A percentile compares a stretch with the other conserved stretches of the same genome.
Evolutionary conservation across 2,329 filamentous ascomycete genomes (phyloP).

Genomic region (Xylariaceae sp.): DNA sequence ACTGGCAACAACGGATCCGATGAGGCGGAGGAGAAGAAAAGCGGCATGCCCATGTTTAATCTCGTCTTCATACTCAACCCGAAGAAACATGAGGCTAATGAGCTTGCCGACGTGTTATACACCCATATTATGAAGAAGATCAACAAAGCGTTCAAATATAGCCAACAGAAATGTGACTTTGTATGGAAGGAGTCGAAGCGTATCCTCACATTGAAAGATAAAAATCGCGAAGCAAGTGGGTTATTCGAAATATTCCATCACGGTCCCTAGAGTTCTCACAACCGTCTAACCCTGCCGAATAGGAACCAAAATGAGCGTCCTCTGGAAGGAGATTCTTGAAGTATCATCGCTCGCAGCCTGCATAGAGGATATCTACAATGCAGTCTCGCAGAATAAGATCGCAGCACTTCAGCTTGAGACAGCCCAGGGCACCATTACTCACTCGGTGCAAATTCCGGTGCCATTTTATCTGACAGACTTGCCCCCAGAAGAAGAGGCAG

Average conservation of each 20-base stretch:
- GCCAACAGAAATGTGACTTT: slow-evolving; percentile 84
- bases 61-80: slow-evolving; percentile 88
- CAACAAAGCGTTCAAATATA: slow-evolving; percentile 87
- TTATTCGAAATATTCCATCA: slow-evolving; percentile 6
- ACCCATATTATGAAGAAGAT: slow-evolving; percentile 87
- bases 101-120: slow-evolving; percentile 73
- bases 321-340: slow-evolving; percentile 69
- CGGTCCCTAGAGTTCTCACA: slow-evolving; percentile 1
- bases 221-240: slow-evolving; percentile 60
- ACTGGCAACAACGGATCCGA: slow-evolving; percentile 14
- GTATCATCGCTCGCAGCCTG: slow-evolving; percentile 76
- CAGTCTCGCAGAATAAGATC: slow-evolving; percentile 80
- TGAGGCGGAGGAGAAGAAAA: slow-evolving; percentile 57
- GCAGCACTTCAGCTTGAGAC: slow-evolving; percentile 76
- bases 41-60: slow-evolving; percentile 94
- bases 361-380: slow-evolving; percentile 76
- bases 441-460: slow-evolving; percentile 62
- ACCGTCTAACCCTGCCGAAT: slow-evolving; percentile 14
- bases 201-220: slow-evolving; percentile 77
- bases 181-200: slow-evolving; percentile 87
- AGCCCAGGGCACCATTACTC: slow-evolving; percentile 52
- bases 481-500: slow-evolving; percentile 59
- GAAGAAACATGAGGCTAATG: slow-evolving; percentile 70
- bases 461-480: slow-evolving; percentile 70
- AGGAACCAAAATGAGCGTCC: slow-evolving; percentile 57